Evolutionary conservation across 2,329 filamentous ascomycete species (phyloP), one percentile per base, ranked within the genome.

Genomic region (Aspergillus thermomutatus): DNA sequence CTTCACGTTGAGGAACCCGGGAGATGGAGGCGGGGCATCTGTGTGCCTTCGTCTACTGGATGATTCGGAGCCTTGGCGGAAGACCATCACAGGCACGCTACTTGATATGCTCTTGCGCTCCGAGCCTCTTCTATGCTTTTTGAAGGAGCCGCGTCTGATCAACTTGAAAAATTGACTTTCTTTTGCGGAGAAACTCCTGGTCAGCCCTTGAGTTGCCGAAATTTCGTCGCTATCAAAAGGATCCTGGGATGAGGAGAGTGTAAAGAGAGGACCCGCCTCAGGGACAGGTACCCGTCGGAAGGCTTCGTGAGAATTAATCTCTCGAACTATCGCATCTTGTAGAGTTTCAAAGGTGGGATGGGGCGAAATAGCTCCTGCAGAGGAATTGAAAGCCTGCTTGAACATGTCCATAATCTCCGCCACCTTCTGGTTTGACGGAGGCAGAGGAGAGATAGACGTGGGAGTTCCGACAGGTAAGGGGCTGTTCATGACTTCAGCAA

Each of bases 241-340:
- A 7, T 63, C 60, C 41, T 68, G 57, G 3, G 60, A 64, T 19
- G 65, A 50, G 2, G 66, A 64, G 8, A 73, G 73, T 0, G 72
- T 75, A 49, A 73, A 72, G 6, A 65, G 66, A 27, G 70, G 67
- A 1, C 72, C 72, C n/a, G 59, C 45, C 9, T 57, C 61, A 14
- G 73, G 70, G 46, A 69, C 50, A 34, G 72, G 69, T 0, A 75
- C 66, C 17, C 63, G 65, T 27, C 65, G 70, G 56, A 77, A 77
- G 11, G 75, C 75, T 53, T 77, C 75, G 49, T 77, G 75, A 3
- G 72, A 77, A 53, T 77, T 77, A 51, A 77, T 75, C 55, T 77
- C 75, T 9, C 75, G 72, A 31, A 77, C 64, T 41, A 77, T 77
- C 17, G 74, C 69, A 63, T 77, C 75, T 56, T 77, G 74, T 14